Evolutionary conservation across 192 early-diverging fungal genomes (phyloP).

Genomic region (Coemansia sp.): DNA sequence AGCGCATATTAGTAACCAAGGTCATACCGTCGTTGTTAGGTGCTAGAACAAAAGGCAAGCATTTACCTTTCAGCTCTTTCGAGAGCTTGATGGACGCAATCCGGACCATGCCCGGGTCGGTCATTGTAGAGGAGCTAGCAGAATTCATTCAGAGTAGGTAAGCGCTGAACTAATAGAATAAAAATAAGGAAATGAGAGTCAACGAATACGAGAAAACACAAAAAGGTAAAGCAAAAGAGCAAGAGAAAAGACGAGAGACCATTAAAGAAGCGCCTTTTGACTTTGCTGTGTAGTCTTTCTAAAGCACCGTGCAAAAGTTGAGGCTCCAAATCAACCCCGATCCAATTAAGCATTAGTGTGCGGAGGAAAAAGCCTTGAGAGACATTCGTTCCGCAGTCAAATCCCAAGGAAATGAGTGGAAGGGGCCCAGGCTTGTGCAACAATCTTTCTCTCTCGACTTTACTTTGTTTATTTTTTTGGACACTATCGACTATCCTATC

Average conservation of each 20-base stretch:
- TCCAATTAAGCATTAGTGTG: too few species aligned
- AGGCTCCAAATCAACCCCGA: too few species aligned
- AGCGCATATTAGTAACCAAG: neutral
- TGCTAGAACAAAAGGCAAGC: neutral
- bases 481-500: neutral
- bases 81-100: constrained; percentile 32
- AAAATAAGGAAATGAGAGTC: neutral
- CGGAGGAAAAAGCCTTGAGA: too few species aligned
- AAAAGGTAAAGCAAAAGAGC: neutral
- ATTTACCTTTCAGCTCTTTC: constrained; percentile 39
- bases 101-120: neutral
- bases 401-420: too few species aligned
- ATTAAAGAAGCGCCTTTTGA: neutral
- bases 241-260: neutral
- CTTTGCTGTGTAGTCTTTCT: too few species aligned
- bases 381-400: too few species aligned
- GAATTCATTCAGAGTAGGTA: neutral
- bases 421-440: too few species aligned
- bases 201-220: neutral
- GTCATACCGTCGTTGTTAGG: neutral
- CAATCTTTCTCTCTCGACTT: too few species aligned
- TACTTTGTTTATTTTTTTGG: neutral
- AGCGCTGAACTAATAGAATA: neutral
- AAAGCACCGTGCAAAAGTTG: too few species aligned
- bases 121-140: neutral